phyloP scores from a whole-genome alignment of 305 asterid genomes.

The Solanum chacoense region DNA sequence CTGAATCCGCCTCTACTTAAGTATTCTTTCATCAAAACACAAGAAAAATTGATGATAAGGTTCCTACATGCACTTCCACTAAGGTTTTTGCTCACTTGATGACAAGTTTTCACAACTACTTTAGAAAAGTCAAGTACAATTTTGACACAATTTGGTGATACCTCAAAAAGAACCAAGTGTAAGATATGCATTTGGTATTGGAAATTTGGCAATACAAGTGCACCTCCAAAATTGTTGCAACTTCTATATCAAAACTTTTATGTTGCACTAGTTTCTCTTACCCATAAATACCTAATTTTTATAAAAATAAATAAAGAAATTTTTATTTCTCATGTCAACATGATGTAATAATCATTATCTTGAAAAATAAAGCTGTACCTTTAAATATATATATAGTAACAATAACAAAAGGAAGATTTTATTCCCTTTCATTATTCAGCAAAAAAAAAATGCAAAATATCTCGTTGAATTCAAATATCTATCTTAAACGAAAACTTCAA shows the following conservation, averaged over 20 bases:
- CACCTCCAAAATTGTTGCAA: background rate
- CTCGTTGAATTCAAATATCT: too few species aligned
- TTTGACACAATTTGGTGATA: background rate
- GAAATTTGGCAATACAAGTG: background rate
- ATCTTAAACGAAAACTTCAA: too few species aligned
- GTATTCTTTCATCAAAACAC: background rate
- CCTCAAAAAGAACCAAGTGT: background rate
- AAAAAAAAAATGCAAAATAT: too few species aligned
- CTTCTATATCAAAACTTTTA: background rate
- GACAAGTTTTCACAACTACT: background rate
- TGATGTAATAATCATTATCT: background rate
- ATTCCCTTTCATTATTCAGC: background rate
- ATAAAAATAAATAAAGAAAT: background rate
- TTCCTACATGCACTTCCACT: background rate
- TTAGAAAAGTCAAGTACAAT: background rate
- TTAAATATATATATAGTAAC: background rate
- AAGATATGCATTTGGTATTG: background rate
- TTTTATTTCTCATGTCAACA: background rate
- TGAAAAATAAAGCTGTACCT: background rate
- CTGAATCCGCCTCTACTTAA: background rate
- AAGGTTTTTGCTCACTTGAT: background rate
- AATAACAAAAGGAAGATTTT: background rate
- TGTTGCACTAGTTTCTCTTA: background rate
- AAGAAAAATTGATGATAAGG: background rate
- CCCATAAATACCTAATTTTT: background rate